Percentiles rank a stretch among this genome's conserved stretches.
phyloP scores from a whole-genome alignment of 495 filamentous ascomycete genomes.

The Endocarpon pusillum region DNA sequence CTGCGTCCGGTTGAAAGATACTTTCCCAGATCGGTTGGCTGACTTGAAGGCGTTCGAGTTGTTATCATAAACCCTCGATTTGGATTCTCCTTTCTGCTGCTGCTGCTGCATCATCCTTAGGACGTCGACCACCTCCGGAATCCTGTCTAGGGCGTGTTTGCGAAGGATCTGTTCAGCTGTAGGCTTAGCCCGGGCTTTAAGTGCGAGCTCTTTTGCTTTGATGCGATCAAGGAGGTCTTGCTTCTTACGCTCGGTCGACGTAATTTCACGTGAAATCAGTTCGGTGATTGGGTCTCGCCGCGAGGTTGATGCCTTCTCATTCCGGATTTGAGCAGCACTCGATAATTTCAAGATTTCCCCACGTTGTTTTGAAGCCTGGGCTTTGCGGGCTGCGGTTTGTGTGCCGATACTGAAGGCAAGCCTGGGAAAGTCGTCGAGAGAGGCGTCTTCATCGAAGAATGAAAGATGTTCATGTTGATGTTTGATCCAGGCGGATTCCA shows the following conservation, averaged over 20 bases:
- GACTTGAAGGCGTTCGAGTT: constrained; percentile 18
- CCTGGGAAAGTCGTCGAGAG: background rate
- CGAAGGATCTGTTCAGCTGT: constrained; percentile 24
- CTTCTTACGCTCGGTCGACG: no score
- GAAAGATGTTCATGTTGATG: constrained; percentile 17
- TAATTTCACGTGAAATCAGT: background rate
- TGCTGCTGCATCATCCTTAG: constrained; percentile 20
- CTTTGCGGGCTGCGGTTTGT: constrained; percentile 14
- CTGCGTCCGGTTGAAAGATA: constrained; percentile 21
- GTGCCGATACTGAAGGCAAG: constrained; percentile 1
- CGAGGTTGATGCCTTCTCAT: background rate
- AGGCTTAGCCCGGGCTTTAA: constrained; percentile 26
- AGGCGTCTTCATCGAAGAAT: background rate
- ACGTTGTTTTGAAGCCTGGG: constrained; percentile 20
- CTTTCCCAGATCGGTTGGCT: constrained; percentile 18
- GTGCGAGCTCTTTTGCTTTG: background rate
- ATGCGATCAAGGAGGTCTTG: constrained; percentile 1
- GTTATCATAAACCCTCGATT: constrained; percentile 10
- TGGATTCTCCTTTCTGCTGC: no score
- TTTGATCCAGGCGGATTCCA: constrained; percentile 22
- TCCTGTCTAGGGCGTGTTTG: constrained; percentile 21
- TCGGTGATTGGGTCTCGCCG: background rate
- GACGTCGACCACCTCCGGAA: constrained; percentile 26
- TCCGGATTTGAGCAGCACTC: background rate
- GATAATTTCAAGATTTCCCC: constrained; percentile 14